phyloP scores from a whole-genome alignment of 1,139 yeast species.

The Debaryomyces nepalensis region DNA sequence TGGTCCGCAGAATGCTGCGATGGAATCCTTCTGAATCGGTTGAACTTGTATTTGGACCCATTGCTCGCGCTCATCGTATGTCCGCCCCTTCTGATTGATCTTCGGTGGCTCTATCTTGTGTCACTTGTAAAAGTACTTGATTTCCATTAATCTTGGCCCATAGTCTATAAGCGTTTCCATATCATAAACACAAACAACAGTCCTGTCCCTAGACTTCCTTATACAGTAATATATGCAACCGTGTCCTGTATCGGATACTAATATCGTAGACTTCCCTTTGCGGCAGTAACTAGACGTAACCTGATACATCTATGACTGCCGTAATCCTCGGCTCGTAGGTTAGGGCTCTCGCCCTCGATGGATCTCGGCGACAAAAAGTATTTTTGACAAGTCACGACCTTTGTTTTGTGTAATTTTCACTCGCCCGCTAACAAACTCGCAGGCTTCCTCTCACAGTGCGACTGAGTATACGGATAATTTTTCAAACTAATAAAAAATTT shows the following conservation, averaged over 20 bases:
- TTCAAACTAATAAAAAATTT: slow-evolving; percentile 19
- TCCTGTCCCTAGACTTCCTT: neutral
- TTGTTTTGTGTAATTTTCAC: slow-evolving; percentile 14
- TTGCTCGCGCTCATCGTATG: slow-evolving; percentile 19
- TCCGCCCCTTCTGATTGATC: neutral
- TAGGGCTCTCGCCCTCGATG: slow-evolving; percentile 6
- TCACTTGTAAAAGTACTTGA: neutral
- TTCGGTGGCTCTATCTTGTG: neutral
- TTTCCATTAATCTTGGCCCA: neutral
- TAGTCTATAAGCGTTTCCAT: neutral
- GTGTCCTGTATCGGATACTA: no score
- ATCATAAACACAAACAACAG: neutral
- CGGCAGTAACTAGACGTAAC: no score
- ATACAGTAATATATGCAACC: slow-evolving; percentile 1
- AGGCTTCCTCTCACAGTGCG: slow-evolving; percentile 6
- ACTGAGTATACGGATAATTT: slow-evolving; percentile 13
- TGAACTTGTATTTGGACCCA: slow-evolving; percentile 6
- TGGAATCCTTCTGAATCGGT: slow-evolving; percentile 22
- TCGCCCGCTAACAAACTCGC: slow-evolving; percentile 7
- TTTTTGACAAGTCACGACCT: slow-evolving; percentile 5
- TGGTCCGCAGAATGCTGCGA: slow-evolving; percentile 24
- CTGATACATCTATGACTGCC: no score
- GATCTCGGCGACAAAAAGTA: neutral
- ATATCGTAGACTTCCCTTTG: slow-evolving; percentile 13
- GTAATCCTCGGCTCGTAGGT: no score